These are phyloP conservation scores for Neurospora sp. DNA, from an alignment of 2,329 filamentous ascomycete species.

Conservation along the genomic window DNA sequence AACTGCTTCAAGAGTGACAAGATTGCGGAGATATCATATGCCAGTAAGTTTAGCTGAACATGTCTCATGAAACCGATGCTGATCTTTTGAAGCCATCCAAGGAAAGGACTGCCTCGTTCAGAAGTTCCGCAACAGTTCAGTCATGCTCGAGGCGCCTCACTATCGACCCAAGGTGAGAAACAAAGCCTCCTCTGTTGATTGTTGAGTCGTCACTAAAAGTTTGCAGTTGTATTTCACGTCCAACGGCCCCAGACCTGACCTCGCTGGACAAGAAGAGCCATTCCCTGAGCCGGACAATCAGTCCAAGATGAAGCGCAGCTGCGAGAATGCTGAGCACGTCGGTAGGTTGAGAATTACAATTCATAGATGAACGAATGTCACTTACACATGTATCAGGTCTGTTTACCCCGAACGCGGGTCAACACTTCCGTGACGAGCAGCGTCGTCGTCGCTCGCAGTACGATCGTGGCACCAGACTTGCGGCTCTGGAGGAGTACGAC, in stretches of 20 bases:
- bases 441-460: slow-evolving; percentile 68
- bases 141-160: slow-evolving; percentile 77
- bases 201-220: slow-evolving; percentile 10
- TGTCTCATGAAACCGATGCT: slow-evolving; percentile 18
- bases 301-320: slow-evolving; percentile 78
- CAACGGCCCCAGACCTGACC: slow-evolving; percentile 36
- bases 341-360: slow-evolving; percentile 41
- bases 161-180: slow-evolving; percentile 70
- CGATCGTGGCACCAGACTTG: slow-evolving; percentile 69
- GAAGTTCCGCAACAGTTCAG: slow-evolving; percentile 93
- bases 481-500: slow-evolving; percentile 54
- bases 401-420: slow-evolving; percentile 69
- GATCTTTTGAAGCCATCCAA: slow-evolving; percentile 59
- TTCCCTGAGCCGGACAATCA: slow-evolving; percentile 77
- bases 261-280: slow-evolving; percentile 60
- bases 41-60: slow-evolving; percentile 50
- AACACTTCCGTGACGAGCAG: slow-evolving; percentile 65
- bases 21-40: slow-evolving; percentile 84
- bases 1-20: slow-evolving; percentile 77
- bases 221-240: slow-evolving; percentile 42
- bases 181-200: not conserved
- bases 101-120: slow-evolving; percentile 83
- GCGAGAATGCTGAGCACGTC: slow-evolving; percentile 77
- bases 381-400: slow-evolving; percentile 41
- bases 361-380: not conserved